Conservation (phyloP, 2,329 filamentous ascomycete species). For the Cercospora sp. region DNA sequence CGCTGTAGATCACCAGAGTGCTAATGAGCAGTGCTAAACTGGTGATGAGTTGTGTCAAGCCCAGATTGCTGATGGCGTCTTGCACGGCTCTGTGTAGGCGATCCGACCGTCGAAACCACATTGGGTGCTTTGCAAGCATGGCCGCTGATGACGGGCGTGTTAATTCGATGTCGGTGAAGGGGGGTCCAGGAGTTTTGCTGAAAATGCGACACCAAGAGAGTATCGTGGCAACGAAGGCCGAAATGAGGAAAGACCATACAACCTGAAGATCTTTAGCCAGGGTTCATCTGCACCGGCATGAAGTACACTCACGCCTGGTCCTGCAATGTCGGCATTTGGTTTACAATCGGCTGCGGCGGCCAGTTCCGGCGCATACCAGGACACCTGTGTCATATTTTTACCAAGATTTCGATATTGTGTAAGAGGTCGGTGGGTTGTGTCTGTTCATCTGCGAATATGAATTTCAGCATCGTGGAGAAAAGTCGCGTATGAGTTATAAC, state of each 20-base stretch:
- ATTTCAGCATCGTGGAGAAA: neutral
- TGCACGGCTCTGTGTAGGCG: neutral
- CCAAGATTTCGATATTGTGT: neutral
- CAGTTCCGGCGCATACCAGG: neutral
- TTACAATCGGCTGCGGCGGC: neutral
- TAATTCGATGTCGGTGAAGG: neutral
- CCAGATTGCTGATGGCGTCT: neutral
- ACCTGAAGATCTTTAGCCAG: neutral
- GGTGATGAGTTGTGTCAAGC: neutral
- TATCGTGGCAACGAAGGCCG: neutral
- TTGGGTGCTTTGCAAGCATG: neutral
- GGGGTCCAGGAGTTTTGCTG: neutral
- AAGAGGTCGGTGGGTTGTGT: neutral
- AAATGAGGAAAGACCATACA: neutral
- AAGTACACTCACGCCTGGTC: conserved; percentile 1
- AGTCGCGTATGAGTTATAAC: neutral
- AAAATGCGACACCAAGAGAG: neutral
- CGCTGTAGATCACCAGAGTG: neutral
- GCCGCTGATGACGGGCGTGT: neutral
- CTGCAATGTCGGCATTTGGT: conserved; percentile 2
- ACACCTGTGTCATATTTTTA: neutral
- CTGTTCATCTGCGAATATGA: neutral
- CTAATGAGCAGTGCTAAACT: neutral
- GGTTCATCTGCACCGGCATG: neutral
- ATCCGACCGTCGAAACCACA: neutral